Evolutionary conservation across 2,329 filamentous ascomycete species (phyloP), one percentile per base, ranked within the genome.

Genomic region (Zymoseptoria passerinii): DNA sequence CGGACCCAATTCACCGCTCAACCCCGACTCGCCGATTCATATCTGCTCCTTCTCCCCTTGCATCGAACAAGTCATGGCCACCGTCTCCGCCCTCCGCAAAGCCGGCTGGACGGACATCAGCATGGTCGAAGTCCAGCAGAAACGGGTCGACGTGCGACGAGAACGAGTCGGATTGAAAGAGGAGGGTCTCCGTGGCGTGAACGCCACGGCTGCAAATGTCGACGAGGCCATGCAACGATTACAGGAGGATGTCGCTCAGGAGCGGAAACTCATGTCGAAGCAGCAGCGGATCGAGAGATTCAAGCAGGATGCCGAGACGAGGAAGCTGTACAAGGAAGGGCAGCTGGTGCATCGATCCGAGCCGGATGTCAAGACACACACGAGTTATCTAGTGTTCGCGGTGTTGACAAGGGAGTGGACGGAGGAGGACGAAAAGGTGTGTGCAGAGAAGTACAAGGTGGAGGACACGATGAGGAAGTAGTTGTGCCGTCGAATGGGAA

Each of bases 31-130:
- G 49, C 81, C 87, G 4, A 83, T 87, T 1, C 82, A 94, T 69
- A 82, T 99, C 56, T 99, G 94, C 77, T 95, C 91, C 0, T 99
- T 99, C 76, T 95, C 89, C 1, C 94, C 94, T 0, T 99, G 94
- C 74, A 95, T 99, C 64, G 94, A 99, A 75, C 94, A 99, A 76
- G 92, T 95, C 20, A 90, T 88, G 55, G 84, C 86, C 57, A 97
- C 94, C 0, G 86, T 96, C 56, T 87, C 89, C 9, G 83, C 84
- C 10, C 81, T 99, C 73, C 86, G 92, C 56, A 82, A 85, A 44
- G 77, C 91, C 6, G 90, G 90, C 55, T 99, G 94, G 94, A 82
- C 91, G 8, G 88, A 92, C 58, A 95, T 97, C 63, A 85, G 89
- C 66, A 96, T 96, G 89, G 89, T 95, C 0, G 94, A 96, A 74